phyloP scores from a whole-genome alignment of 345 rosid species.

The Punica granatum region DNA sequence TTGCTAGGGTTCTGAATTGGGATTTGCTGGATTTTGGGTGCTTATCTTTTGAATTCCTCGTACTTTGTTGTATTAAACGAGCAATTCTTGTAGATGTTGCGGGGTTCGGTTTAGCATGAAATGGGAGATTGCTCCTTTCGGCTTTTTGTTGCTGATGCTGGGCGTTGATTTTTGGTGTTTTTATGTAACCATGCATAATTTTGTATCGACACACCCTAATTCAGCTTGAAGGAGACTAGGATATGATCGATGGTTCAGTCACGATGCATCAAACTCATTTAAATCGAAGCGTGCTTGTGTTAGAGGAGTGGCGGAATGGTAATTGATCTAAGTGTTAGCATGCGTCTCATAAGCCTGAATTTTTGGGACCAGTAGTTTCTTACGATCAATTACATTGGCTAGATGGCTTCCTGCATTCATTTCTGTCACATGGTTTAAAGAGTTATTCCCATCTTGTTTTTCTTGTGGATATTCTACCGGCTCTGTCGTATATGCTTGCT shows the following conservation, averaged over 20 bases:
- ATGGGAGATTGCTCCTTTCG: not conserved
- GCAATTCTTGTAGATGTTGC: not conserved
- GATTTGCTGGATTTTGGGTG: not conserved
- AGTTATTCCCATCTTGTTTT: not conserved
- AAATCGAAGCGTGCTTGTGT: not conserved
- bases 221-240: not conserved
- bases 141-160: not conserved
- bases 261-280: not conserved
- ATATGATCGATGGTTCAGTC: not conserved
- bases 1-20: constrained; percentile 1
- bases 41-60: not conserved
- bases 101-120: not conserved
- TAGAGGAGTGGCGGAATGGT: not conserved
- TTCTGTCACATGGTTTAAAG: not conserved
- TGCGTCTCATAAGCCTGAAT: not conserved
- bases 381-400: not conserved
- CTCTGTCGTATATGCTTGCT: not conserved
- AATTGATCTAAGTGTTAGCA: not conserved
- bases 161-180: not conserved
- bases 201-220: not conserved
- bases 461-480: not conserved
- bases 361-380: not conserved
- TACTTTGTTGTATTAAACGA: not conserved
- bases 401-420: not conserved
- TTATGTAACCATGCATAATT: not conserved